Evolutionary conservation across 306 rosid species (phyloP), one percentile per base, ranked within the genome.

Genomic region (Canavalia ensiformis): DNA sequence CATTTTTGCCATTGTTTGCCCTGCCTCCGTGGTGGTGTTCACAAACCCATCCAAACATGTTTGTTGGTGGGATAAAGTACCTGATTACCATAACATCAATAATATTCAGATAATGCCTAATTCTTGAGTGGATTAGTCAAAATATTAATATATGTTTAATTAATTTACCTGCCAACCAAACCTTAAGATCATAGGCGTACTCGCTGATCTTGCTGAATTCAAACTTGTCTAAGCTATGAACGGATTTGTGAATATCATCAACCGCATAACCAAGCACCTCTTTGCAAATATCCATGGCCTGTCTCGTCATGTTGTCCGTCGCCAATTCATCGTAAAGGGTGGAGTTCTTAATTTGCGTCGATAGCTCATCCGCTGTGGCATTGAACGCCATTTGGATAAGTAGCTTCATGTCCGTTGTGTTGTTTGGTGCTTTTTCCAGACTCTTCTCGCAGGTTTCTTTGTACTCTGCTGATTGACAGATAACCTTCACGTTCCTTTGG

Each of bases 11-110:
- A 95, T 95, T 31, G 79, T 85, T 7, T 85, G 72, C 0, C 92
- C 94, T 0, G 92, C 92, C 0, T 89, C 74, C 1, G 94, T 89
- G 2, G 84, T 82, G 3, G 90, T 83, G 87, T 90, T 85, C 62
- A 86, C 83, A 41, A 95, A 95, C 0, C 90, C 98, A 1, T 91
- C 98, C 46, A 93, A 62, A 71, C 99, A 95, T 1, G 97, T 90
- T 0, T 86, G 88, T 41, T 93, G 92, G 82, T 88, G 91, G 0
- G 94, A 18, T 18, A 18, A 18, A 18, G 25, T 18, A 18, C 25
- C 25, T 18, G 25, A 18, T 18, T 18, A 18, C 25, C 25, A 18
- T 18, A 18, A 18, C 25, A 18, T 18, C 25, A 18, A 18, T 18
- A 18, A 18, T 18, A 18, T 18, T 18, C 25, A 18, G 25, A 18